These are phyloP conservation scores for Lolium rigidum DNA, from an alignment of 176 grass and related monocot species.

Conservation along the genomic window DNA sequence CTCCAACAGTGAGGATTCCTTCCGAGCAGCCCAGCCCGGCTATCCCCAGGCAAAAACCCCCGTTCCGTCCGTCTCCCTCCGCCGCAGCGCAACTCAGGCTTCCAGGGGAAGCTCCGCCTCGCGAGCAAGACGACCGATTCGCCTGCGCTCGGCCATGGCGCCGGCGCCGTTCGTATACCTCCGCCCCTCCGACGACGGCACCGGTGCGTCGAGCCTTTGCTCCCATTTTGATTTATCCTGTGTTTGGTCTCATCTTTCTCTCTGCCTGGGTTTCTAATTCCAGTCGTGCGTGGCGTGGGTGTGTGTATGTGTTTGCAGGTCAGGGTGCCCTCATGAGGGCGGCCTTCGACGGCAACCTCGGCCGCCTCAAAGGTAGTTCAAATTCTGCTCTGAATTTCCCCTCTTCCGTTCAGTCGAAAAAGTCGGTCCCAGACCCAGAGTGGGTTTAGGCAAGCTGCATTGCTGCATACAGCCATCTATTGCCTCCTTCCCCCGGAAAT, in stretches of 20 bases:
- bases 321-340: not conserved
- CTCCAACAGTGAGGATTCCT: not conserved
- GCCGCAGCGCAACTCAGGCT: not conserved
- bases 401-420: too few species aligned
- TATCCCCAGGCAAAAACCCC: not conserved
- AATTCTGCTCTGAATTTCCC: not conserved
- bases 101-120: not conserved
- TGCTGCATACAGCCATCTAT: not conserved
- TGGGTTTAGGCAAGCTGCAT: not conserved
- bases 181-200: not conserved
- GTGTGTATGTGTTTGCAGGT: not conserved
- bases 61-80: not conserved
- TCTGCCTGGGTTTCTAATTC: not conserved
- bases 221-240: not conserved
- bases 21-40: not conserved
- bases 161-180: not conserved
- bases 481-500: not conserved
- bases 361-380: slow-evolving; percentile 22
- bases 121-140: not conserved
- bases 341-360: slow-evolving; percentile 28
- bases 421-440: too few species aligned
- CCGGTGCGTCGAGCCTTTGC: not conserved
- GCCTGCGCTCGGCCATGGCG: not conserved
- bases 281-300: not conserved
- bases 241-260: not conserved